phyloP scores from a whole-genome alignment of 2,329 filamentous ascomycete species.

The Diaporthe sp. region DNA sequence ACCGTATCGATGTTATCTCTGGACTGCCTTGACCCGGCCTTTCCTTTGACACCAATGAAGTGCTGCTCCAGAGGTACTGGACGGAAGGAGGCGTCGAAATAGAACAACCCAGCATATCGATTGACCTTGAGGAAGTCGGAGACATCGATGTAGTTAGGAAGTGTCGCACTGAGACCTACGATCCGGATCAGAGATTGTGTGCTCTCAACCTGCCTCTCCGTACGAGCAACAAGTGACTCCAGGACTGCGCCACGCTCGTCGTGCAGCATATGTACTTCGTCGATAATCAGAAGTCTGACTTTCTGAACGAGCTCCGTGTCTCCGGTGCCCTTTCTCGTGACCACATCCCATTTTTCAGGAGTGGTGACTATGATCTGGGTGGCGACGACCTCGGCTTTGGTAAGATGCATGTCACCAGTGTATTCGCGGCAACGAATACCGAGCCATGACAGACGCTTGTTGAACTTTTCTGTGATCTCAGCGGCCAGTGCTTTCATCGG shows the following conservation, averaged over 20 bases:
- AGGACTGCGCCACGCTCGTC: conserved; percentile 96
- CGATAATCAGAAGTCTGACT: conserved; percentile 94
- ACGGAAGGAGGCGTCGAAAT: conserved; percentile 95
- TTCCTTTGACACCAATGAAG: conserved; percentile 96
- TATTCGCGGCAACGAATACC: conserved; percentile 92
- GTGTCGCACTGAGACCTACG: conserved; percentile 91
- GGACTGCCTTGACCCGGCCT: conserved; percentile 82
- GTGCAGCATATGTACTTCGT: conserved; percentile 99
- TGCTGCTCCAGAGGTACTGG: conserved; percentile 97
- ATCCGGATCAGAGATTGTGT: conserved; percentile 98
- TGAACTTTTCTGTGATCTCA: conserved; percentile 94
- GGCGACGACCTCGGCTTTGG: conserved; percentile 93
- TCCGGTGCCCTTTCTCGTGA: conserved; percentile 95
- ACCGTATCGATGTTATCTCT: conserved; percentile 90
- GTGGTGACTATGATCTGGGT: conserved; percentile 99
- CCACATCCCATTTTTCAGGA: conserved; percentile 99
- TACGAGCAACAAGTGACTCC: conserved; percentile 94
- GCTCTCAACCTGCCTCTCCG: conserved; percentile 95
- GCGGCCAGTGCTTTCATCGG: conserved; percentile 99
- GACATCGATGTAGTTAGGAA: conserved; percentile 97
- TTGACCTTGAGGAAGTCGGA: conserved; percentile 98
- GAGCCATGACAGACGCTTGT: conserved; percentile 92
- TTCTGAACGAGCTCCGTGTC: conserved; percentile 99
- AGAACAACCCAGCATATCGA: conserved; percentile 91
- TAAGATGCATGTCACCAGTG: conserved; percentile 98